These are phyloP conservation scores for Gelatoporia subvermispora DNA, from an alignment of 768 basidiomycete species.

Conservation along the genomic window DNA sequence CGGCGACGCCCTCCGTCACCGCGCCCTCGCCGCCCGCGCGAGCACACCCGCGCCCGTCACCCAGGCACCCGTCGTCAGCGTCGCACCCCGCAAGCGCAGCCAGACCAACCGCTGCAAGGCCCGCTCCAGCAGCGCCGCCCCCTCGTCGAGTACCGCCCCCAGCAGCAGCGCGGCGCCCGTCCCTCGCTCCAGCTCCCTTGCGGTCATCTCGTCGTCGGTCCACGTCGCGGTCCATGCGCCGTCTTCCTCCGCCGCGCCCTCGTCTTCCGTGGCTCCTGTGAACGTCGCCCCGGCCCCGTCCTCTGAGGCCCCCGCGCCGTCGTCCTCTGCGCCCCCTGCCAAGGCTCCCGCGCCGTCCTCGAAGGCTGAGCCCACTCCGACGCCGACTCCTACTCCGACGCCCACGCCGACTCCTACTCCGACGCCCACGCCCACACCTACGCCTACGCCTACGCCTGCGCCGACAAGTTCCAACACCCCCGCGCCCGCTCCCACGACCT, in stretches of 20 bases:
- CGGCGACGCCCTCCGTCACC: constrained; percentile 3
- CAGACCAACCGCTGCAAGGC: constrained; percentile 3
- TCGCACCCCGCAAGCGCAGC: constrained; percentile 5
- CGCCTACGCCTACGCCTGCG: constrained; percentile 1
- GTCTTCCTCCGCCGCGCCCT: background rate
- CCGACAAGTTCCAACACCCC: constrained; percentile 2
- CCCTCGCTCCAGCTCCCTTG: background rate
- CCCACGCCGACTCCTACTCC: background rate
- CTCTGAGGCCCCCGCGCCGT: background rate
- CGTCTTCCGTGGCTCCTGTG: background rate
- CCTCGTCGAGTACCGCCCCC: constrained; percentile 27
- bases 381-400: background rate
- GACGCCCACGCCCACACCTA: constrained; percentile 1
- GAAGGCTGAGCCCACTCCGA: constrained; percentile 1
- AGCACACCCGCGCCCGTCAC: background rate
- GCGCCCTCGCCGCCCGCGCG: constrained; percentile 1
- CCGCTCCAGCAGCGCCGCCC: constrained; percentile 16
- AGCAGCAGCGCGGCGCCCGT: background rate
- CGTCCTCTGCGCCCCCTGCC: background rate
- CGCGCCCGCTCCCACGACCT: constrained; percentile 15
- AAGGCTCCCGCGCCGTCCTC: background rate
- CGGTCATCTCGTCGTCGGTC: background rate
- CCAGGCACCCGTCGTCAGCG: background rate
- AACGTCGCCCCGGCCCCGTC: background rate
- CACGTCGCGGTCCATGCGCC: background rate